Base-by-base conservation (phyloP, 2,329 filamentous ascomycete genomes). In the Diplodia seriata region DNA sequence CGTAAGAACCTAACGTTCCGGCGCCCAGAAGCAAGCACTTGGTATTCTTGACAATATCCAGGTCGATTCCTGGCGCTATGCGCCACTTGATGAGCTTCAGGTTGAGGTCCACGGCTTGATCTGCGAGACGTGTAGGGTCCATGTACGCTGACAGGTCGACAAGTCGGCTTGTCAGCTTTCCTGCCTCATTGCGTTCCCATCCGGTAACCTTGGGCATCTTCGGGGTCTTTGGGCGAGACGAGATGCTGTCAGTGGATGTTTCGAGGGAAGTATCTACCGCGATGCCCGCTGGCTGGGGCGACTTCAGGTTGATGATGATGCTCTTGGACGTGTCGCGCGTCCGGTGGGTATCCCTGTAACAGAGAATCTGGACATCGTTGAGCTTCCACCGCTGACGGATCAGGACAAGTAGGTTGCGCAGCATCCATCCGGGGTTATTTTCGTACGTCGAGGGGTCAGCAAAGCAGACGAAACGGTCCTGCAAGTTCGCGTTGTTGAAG, bases 61-160 rank as follows among this genome's bases (percentile, higher is more conserved):
- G 86, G 76, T 98, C 87, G 50, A 99, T 86, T 62, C 90, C 89
- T 0, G 95, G 95, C 8, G 93, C 92, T 74, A 99, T 93, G 49
- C 95, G 90, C 95, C 95, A 99, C 81, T 97, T 99, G 90, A 99
- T 99, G 68, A 99, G 85, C 80, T 98, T 98, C 69, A 98, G 84
- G 75, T 99, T 99, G 68, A 99, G 85, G 75, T 99, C 95, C 11
- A 98, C 94, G 0, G 94, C 93, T 77, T 97, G 93, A 76, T 98
- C 94, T 26, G 95, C 95, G 20, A 98, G 84, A 73, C 90, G 89
- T 40, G 86, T 84, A 7, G 95, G 94, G 75, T 99, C 94, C 91
- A 99, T 94, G 73, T 97, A 97, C 73, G 95, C 93, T 23, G 91
- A 91, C 9, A 99, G 84, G 74, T 96, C 93, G 15, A 93, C 92